These are phyloP conservation scores for Podospora pseudopauciseta DNA, from an alignment of 495 filamentous ascomycete genomes.

Conservation along the genomic window DNA sequence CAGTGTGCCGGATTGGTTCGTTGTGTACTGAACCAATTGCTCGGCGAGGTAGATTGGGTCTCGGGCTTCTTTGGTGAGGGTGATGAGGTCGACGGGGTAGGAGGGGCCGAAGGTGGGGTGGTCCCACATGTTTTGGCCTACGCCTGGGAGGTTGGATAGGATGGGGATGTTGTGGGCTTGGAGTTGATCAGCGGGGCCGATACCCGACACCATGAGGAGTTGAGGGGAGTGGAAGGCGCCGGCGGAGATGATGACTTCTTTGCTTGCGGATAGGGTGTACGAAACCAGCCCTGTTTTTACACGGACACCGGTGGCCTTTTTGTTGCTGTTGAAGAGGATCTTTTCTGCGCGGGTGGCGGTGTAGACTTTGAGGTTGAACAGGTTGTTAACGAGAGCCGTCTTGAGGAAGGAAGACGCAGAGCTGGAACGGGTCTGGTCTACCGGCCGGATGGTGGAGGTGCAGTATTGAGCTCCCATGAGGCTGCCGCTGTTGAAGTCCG, in stretches of 20 bases:
- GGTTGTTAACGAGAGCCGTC: background rate
- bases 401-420: slow-evolving; percentile 3
- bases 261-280: slow-evolving; percentile 37
- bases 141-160: slow-evolving; percentile 47
- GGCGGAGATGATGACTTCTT: slow-evolving; percentile 53
- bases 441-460: slow-evolving; percentile 39
- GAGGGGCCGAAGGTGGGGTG: slow-evolving; percentile 15
- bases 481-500: slow-evolving; percentile 43
- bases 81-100: slow-evolving; percentile 70
- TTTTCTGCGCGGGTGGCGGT: slow-evolving; percentile 8
- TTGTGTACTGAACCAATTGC: slow-evolving; percentile 27
- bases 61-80: slow-evolving; percentile 44
- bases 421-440: slow-evolving; percentile 27
- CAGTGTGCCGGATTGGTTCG: slow-evolving; percentile 34
- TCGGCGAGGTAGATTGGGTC: slow-evolving; percentile 30
- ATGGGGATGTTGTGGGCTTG: slow-evolving; percentile 40
- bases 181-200: slow-evolving; percentile 35
- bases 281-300: slow-evolving; percentile 28
- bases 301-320: slow-evolving; percentile 43
- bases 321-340: slow-evolving; percentile 31
- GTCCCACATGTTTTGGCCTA: slow-evolving; percentile 41
- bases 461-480: slow-evolving; percentile 42
- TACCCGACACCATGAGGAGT: slow-evolving; percentile 46
- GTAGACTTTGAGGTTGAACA: slow-evolving; percentile 8
- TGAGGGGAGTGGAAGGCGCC: slow-evolving; percentile 52